Conservation (phyloP, 2,329 filamentous ascomycete species). For the Aspergillus sp. region DNA sequence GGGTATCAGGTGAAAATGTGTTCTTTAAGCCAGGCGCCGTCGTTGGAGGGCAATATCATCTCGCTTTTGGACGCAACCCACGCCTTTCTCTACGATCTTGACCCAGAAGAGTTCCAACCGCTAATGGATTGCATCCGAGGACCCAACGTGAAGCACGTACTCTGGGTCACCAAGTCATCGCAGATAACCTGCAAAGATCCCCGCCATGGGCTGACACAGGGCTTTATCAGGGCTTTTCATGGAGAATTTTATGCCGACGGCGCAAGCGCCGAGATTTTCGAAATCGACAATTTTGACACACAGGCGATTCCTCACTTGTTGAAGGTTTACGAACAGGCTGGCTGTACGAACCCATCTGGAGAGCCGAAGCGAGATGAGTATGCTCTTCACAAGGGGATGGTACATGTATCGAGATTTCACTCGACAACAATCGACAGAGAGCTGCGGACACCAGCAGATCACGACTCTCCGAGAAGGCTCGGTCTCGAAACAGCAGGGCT, state of each 20-base stretch:
- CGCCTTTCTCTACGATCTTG: slow-evolving; percentile 1
- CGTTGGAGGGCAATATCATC: background rate
- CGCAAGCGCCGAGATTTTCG: slow-evolving; percentile 27
- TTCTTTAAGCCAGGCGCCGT: background rate
- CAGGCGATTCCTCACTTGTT: background rate
- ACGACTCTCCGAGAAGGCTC: background rate
- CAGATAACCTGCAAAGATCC: slow-evolving; percentile 15
- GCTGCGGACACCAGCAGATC: background rate
- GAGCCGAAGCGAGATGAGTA: slow-evolving; percentile 1
- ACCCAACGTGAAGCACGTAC: background rate
- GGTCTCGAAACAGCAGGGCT: slow-evolving; percentile 6
- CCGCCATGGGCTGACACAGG: slow-evolving; percentile 27
- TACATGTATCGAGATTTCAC: background rate
- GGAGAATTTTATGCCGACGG: background rate
- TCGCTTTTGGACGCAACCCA: slow-evolving; percentile 13
- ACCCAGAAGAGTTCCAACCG: background rate
- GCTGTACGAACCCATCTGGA: background rate
- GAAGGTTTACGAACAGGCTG: background rate
- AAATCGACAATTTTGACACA: slow-evolving; percentile 24
- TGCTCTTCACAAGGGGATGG: background rate
- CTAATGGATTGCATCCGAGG: background rate
- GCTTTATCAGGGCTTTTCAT: background rate
- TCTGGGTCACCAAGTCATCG: slow-evolving; percentile 13
- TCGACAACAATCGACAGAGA: background rate
- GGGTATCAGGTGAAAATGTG: background rate